Conservation (phyloP, 106 monocot genomes). For the Cymbidium sinense region DNA sequence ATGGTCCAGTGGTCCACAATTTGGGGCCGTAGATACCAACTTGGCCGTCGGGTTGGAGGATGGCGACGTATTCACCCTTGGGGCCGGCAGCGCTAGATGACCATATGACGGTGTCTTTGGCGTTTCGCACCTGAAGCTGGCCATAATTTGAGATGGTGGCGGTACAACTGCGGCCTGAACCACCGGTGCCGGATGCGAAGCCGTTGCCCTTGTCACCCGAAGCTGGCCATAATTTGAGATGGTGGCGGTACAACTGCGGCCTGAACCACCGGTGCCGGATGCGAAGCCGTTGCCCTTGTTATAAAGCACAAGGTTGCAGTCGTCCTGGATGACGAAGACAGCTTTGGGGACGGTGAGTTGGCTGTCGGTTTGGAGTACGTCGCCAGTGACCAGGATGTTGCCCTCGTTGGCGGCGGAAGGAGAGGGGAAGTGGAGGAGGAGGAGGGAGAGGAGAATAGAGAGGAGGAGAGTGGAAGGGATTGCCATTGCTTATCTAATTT, state of each 20-base stretch:
- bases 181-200: conserved; percentile 5
- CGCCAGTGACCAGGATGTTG: conserved; percentile 17
- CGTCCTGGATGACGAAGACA: conserved; percentile 16
- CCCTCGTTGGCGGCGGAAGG: conserved; percentile 3
- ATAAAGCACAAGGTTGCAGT: conserved; percentile 16
- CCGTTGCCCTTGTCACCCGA: background rate
- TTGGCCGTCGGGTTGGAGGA: background rate
- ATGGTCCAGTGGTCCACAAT: background rate
- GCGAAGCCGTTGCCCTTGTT: conserved; percentile 2
- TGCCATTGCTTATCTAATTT: background rate
- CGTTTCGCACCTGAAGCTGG: background rate
- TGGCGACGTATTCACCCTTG: background rate
- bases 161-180: background rate
- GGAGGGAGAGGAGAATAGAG: background rate
- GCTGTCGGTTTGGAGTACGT: conserved; percentile 4
- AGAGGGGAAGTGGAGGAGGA: background rate
- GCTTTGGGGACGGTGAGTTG: conserved; percentile 2
- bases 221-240: background rate
- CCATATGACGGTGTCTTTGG: background rate
- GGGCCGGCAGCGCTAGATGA: background rate
- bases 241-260: background rate
- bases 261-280: background rate
- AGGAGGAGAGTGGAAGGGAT: background rate
- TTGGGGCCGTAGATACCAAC: background rate
- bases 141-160: background rate